Base-by-base conservation (phyloP, 1,284 basidiomycete genomes). In the Somion occarium region DNA sequence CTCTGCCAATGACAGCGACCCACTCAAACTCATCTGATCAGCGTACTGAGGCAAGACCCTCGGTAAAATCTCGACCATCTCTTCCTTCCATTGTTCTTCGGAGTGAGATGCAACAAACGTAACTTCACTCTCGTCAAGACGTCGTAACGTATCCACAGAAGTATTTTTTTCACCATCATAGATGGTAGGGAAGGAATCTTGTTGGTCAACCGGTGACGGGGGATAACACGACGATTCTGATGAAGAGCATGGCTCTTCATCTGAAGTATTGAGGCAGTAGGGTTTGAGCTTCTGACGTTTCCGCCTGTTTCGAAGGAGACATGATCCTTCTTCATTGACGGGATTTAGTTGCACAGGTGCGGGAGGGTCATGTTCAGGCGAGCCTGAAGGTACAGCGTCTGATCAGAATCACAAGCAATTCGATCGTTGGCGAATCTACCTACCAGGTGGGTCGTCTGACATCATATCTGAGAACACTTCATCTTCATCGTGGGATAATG, bases 31-130 rank as follows among this genome's bases (percentile, higher is more conserved):
- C 22, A 72, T 63, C 27, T 68, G 66, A 48, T 74, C 73, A 1
- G 68, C 73, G 48, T 80, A 73, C 2, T 58, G 54, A 4, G 73
- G 71, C 1, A 74, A 59, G 9, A 69, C 47, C 9, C 64, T 63
- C 12, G 67, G 61, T 30, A 63, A 60, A 48, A 64, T 52, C 5
- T 39, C n/a, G n/a, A n/a, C n/a, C n/a, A n/a, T n/a, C 38, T 20
- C 38, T 5, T 39, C 38, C 4, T 15, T 15, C 60, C 56, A 56
- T 20, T 53, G 37, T 41, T 52, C 25, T 50, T 42, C 22, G 4
- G 37, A n/a, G n/a, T n/a, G 34, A 1, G 38, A 7, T 48, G 38
- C 46, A 48, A 39, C 48, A 44, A n/a, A 12, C 24, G 12, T 56
- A 9, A 13, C 23, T 20, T 45, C n/a, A 39, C 38, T 39, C n/a